Evolutionary conservation across 441 rosid species (phyloP).

Genomic region (Mallotus repandus): DNA sequence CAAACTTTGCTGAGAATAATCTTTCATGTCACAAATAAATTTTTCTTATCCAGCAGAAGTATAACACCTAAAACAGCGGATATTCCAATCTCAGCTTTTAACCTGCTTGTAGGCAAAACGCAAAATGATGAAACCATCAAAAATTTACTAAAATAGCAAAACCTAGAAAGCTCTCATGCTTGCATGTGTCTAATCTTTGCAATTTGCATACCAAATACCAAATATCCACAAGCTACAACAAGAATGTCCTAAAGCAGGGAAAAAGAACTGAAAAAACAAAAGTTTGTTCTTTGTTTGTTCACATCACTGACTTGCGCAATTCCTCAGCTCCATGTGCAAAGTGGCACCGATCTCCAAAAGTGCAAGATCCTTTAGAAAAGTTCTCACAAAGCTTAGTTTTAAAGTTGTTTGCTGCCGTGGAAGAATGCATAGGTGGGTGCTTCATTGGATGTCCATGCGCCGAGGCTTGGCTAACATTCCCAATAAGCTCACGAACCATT

Average conservation of each 20-base stretch:
- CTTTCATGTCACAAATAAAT: too few species aligned
- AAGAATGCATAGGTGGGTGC: constrained; percentile 29
- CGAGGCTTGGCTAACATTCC: constrained; percentile 49
- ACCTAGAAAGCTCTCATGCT: constrained; percentile 2
- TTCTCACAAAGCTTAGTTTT: constrained; percentile 92
- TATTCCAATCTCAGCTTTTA: too few species aligned
- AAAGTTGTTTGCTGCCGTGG: constrained; percentile 60
- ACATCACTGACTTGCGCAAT: constrained; percentile 63
- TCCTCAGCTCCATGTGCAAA: constrained; percentile 94
- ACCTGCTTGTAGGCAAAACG: too few species aligned
- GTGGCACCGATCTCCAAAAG: constrained; percentile 93
- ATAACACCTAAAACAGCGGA: too few species aligned
- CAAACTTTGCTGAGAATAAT: too few species aligned
- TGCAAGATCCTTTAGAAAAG: constrained; percentile 79
- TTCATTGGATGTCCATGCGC: constrained; percentile 36
- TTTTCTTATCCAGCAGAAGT: too few species aligned
- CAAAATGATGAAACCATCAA: not conserved
- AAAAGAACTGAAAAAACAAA: not conserved
- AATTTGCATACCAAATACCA: constrained; percentile 11
- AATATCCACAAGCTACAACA: constrained; percentile 15
- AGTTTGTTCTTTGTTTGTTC: constrained; percentile 2
- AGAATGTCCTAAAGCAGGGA: constrained; percentile 11
- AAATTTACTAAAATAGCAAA: not conserved
- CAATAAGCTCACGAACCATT: constrained; percentile 85
- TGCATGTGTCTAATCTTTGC: not conserved